phyloP scores from a whole-genome alignment of 441 rosid genomes.

The Jatropha multifida region DNA sequence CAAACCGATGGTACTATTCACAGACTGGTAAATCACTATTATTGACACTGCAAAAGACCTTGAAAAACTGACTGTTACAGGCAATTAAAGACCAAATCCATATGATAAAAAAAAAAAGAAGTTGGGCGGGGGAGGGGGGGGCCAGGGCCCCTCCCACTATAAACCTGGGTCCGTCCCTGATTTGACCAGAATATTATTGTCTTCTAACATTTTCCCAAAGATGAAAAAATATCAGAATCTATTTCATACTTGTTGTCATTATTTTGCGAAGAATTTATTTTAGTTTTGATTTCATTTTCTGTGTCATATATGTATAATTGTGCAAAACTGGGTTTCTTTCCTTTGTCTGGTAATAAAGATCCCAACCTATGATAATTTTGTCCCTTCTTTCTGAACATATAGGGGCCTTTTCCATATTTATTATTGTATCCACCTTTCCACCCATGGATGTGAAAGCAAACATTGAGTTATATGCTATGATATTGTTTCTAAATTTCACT shows the following conservation, averaged over 20 bases:
- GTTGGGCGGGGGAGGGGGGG: no score
- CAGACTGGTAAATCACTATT: no score
- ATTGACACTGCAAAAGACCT: no score
- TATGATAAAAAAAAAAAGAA: no score
- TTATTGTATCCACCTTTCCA: background rate
- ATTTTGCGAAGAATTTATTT: background rate
- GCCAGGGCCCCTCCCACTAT: no score
- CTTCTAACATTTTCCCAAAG: slow-evolving; percentile 13
- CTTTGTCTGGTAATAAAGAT: background rate
- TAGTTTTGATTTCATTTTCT: background rate
- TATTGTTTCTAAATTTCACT: no score
- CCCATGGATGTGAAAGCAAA: no score
- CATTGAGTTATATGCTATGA: no score
- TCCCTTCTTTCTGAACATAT: background rate
- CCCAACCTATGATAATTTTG: background rate
- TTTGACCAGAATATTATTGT: slow-evolving; percentile 7
- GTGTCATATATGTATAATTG: background rate
- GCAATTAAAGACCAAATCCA: no score
- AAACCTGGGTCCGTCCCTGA: background rate
- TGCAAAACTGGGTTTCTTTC: background rate
- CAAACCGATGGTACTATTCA: no score
- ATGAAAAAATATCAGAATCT: background rate
- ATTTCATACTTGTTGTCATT: background rate
- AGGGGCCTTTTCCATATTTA: background rate
- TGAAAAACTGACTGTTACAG: no score